Evolutionary conservation across 441 rosid species (phyloP).

Genomic region (Populus hybrid): DNA sequence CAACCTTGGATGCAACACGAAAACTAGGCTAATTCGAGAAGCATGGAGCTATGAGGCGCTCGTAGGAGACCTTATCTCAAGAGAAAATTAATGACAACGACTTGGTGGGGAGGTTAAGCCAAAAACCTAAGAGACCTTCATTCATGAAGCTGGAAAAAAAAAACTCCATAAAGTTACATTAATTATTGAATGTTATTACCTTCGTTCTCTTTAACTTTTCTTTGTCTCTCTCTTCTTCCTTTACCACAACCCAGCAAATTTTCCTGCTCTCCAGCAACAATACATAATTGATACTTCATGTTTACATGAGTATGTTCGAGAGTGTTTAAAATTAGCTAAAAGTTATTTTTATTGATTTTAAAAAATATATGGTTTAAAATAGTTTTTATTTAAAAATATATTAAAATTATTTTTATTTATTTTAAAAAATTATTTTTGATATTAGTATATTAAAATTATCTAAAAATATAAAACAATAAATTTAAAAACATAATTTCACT

Average conservation of each 20-base stretch:
- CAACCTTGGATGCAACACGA: background rate
- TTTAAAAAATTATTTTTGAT: too few species aligned
- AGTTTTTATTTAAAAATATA: too few species aligned
- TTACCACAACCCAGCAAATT: background rate
- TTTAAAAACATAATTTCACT: too few species aligned
- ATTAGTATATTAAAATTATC: too few species aligned
- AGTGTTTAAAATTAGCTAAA: too few species aligned
- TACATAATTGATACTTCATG: too few species aligned
- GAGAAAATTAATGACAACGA: constrained; percentile 9
- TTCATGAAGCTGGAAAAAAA: background rate
- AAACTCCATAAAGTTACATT: background rate
- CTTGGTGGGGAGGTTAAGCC: constrained; percentile 26
- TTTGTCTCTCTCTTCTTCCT: background rate
- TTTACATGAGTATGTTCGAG: too few species aligned
- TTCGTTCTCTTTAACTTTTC: background rate
- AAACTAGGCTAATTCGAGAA: background rate
- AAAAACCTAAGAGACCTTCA: background rate
- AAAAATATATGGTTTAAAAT: too few species aligned
- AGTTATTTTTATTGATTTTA: too few species aligned
- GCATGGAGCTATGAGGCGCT: constrained; percentile 8
- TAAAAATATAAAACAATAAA: too few species aligned
- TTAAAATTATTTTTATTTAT: too few species aligned
- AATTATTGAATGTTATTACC: background rate
- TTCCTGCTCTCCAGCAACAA: too few species aligned
- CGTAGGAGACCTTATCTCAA: constrained; percentile 16